Evolutionary conservation across 192 early-diverging fungal genomes (phyloP).

Genomic region (Coemansia asiatica): DNA sequence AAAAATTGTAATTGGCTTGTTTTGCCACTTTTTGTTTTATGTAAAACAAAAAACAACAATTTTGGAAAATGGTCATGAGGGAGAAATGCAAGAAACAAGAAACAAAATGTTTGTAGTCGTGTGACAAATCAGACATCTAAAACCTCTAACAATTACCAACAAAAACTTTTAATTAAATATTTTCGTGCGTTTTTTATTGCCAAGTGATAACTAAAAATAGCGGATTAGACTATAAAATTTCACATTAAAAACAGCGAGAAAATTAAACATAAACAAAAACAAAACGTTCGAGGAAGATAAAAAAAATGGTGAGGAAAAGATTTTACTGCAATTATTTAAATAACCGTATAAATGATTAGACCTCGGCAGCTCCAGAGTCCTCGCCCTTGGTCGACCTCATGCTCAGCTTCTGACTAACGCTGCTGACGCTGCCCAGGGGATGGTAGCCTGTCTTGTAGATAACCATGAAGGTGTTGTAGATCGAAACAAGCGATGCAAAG

Average conservation of each 20-base stretch:
- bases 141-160: too few relatives aligned
- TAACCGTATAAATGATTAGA: constrained; percentile 6
- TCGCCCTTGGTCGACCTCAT: constrained; percentile 33
- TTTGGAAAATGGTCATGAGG: too few relatives aligned
- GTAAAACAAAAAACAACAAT: too few relatives aligned
- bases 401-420: constrained; percentile 32
- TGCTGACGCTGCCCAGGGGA: constrained; percentile 25
- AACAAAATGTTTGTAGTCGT: too few relatives aligned
- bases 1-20: not conserved
- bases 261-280: constrained; percentile 6
- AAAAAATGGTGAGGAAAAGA: not conserved
- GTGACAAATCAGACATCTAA: too few relatives aligned
- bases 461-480: constrained; percentile 61
- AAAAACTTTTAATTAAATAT: too few relatives aligned
- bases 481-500: constrained; percentile 69
- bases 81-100: too few relatives aligned
- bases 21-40: too few relatives aligned
- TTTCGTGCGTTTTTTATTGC: too few relatives aligned
- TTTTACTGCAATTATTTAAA: not conserved
- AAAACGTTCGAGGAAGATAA: too few relatives aligned
- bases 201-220: too few relatives aligned
- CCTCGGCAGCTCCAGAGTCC: constrained; percentile 43
- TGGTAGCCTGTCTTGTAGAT: constrained; percentile 47
- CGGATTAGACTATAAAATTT: not conserved
- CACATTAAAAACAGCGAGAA: constrained; percentile 10